These are phyloP conservation scores for Tolypocladium pustulatum DNA, from an alignment of 2,329 filamentous ascomycete genomes.

Conservation along the genomic window DNA sequence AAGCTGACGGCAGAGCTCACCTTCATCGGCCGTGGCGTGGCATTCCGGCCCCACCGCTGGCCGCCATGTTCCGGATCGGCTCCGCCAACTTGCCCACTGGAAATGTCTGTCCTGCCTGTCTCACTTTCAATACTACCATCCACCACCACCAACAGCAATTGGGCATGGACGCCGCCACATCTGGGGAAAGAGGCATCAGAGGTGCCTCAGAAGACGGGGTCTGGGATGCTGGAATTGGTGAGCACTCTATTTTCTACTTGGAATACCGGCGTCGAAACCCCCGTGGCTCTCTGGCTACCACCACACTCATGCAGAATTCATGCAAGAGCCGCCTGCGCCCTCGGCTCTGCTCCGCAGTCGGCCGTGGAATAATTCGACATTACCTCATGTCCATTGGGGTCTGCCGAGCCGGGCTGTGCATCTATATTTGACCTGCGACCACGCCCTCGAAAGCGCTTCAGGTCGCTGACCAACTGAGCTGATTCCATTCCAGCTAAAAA, in stretches of 20 bases:
- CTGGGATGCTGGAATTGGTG: neutral
- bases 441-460: neutral
- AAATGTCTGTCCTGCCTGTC: neutral
- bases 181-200: neutral
- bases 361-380: neutral
- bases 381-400: neutral
- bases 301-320: neutral
- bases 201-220: neutral
- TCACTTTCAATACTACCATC: neutral
- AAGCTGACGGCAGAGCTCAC: neutral
- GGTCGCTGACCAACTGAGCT: neutral
- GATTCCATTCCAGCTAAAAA: neutral
- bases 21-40: neutral
- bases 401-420: neutral
- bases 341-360: neutral
- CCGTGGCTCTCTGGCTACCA: neutral
- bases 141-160: neutral
- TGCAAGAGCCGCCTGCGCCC: neutral
- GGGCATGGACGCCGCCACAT: neutral
- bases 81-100: neutral
- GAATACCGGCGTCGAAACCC: neutral
- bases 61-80: slow-evolving; percentile 1
- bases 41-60: neutral
- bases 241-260: neutral
- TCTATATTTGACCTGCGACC: neutral